Conservation (phyloP, 1,284 basidiomycete species). For the Pseudozyma hubeiensis region DNA sequence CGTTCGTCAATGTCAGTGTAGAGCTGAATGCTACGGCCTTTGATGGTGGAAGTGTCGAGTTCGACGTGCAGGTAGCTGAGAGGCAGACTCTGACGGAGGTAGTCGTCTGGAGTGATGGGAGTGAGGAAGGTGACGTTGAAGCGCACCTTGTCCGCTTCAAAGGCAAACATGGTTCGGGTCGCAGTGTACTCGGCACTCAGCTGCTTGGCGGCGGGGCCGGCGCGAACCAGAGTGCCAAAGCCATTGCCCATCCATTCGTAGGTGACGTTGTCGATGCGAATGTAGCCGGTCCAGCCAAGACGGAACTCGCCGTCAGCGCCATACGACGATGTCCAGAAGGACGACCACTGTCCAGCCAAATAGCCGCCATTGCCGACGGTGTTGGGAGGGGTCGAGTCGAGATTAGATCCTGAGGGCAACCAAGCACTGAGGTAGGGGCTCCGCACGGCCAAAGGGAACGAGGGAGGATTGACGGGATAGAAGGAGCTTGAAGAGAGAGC, state of each 20-base stretch:
- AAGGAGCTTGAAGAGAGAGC: slow-evolving; percentile 53
- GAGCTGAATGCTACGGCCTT: slow-evolving; percentile 50
- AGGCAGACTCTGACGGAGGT: slow-evolving; percentile 63
- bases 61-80: slow-evolving; percentile 65
- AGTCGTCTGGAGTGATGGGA: slow-evolving; percentile 63
- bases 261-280: slow-evolving; percentile 58
- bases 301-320: slow-evolving; percentile 64
- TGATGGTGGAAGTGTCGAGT: slow-evolving; percentile 45
- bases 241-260: slow-evolving; percentile 66
- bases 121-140: slow-evolving; percentile 67
- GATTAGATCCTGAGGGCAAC: slow-evolving; percentile 55
- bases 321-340: slow-evolving; percentile 65
- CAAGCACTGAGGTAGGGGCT: slow-evolving; percentile 62
- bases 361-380: slow-evolving; percentile 60
- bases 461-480: slow-evolving; percentile 61
- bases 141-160: slow-evolving; percentile 57
- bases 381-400: slow-evolving; percentile 58
- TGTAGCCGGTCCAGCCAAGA: slow-evolving; percentile 60
- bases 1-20: slow-evolving; percentile 64
- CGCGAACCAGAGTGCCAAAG: slow-evolving; percentile 58
- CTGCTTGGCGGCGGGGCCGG: slow-evolving; percentile 58
- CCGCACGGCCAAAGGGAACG: slow-evolving; percentile 60
- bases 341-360: slow-evolving; percentile 55
- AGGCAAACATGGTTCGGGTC: slow-evolving; percentile 63
- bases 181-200: slow-evolving; percentile 61